A percentile compares a stretch with the other conserved stretches of the same genome.
Evolutionary conservation across 225 moss, liverwort and hornwort species (phyloP).

Genomic region (Marchantia paleacea): DNA sequence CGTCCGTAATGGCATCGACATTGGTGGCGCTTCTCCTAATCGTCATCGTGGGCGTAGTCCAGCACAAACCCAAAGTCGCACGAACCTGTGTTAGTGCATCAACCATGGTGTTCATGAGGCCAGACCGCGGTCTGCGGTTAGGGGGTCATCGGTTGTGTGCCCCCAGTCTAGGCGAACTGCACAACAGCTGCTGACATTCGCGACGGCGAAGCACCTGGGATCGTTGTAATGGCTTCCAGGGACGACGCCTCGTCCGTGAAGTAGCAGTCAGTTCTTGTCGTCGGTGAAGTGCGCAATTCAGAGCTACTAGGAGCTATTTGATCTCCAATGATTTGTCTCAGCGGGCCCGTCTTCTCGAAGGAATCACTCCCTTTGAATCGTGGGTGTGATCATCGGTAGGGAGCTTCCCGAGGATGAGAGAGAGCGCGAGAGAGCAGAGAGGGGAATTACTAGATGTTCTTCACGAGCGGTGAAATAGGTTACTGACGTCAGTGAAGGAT

Average conservation of each 20-base stretch:
- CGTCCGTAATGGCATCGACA: not conserved
- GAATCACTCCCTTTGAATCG: not conserved
- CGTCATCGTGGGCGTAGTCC: not conserved
- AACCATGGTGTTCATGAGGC: not conserved
- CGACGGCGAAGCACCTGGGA: not conserved
- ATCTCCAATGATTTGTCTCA: not conserved
- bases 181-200: not conserved
- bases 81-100: not conserved
- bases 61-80: too few species aligned
- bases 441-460: not conserved
- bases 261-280: not conserved
- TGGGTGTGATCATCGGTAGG: not conserved
- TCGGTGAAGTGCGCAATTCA: not conserved
- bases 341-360: conserved; percentile 3
- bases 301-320: not conserved
- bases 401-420: not conserved
- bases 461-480: conserved; percentile 1
- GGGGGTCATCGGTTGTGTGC: not conserved
- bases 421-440: not conserved
- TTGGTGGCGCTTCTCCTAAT: not conserved
- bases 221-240: not conserved
- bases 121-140: not conserved
- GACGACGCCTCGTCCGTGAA: not conserved
- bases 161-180: not conserved
- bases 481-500: not conserved